Evolutionary conservation across 2,329 filamentous ascomycete genomes (phyloP), one percentile per base, ranked within the genome.

Genomic region (Cyphellophora attinorum): DNA sequence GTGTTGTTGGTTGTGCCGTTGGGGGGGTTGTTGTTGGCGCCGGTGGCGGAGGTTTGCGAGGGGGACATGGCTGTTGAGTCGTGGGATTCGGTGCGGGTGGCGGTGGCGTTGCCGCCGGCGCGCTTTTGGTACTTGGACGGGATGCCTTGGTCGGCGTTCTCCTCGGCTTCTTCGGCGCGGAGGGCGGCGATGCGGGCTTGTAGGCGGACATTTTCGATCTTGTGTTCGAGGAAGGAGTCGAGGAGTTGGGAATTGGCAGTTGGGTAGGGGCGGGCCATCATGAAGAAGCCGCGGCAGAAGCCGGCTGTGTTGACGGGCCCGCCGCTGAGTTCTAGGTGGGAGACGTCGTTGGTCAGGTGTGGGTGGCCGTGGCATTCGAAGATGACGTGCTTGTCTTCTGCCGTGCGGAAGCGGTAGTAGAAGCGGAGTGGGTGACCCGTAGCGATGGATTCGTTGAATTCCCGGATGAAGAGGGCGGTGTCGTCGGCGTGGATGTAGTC

Each of bases 221-320:
- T 95, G 63, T 95, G 88, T 56, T 96, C 89, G 17, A 96, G 68
- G 51, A 95, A 95, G 0, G 86, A 93, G 60, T 96, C 88, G 13
- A 95, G 68, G 8, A 95, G 68, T 3, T 74, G 75, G 1, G 85
- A 80, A 53, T 89, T 93, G 60, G 83, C 88, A 18, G 83, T 93
- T 4, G 85, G 86, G 56, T 95, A 94, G 2, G 84, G 84, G 13
- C 88, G 74, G 6, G 85, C 79, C 78, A 93, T 89, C 68, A 96
- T 83, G 56, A 95, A 95, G 49, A 95, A 85, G 23, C 88, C 88
- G 50, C 85, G 77, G 56, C 86, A 95, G 48, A 82, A 81, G 1
- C 77, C 72, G 2, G 76, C 71, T 39, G 76, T 68, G 44, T 79
- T 79, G 45, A 72, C 70, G 1, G 74, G 71, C 40, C 76, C 77